Conservation (phyloP, 306 rosid genomes). For the Hippophae rhamnoides region DNA sequence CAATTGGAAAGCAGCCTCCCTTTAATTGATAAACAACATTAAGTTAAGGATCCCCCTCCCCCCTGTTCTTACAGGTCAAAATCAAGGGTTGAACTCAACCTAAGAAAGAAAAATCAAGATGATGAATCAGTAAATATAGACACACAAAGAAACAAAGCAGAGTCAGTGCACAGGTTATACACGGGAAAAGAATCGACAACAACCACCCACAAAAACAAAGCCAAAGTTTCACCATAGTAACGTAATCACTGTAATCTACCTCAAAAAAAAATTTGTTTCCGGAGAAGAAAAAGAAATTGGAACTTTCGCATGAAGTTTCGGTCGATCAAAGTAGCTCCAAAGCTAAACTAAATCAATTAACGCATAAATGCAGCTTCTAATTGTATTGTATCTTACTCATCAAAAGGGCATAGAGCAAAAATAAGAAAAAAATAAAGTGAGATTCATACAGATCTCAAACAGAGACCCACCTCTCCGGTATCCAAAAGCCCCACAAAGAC, state of each 20-base stretch:
- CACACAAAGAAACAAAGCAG: no score
- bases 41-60: no score
- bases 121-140: no score
- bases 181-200: background rate
- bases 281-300: conserved; percentile 4
- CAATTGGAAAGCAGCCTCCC: no score
- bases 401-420: conserved; percentile 19
- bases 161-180: no score
- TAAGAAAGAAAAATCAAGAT: no score
- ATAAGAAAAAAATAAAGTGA: conserved; percentile 26
- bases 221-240: conserved; percentile 3
- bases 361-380: conserved; percentile 17
- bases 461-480: conserved; percentile 26
- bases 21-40: no score
- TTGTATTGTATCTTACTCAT: conserved; percentile 2
- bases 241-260: conserved; percentile 13
- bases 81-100: no score
- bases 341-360: conserved; percentile 6
- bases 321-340: conserved; percentile 16
- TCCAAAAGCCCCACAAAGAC: conserved; percentile 25
- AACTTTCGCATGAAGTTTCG: conserved; percentile 6
- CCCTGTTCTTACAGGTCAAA: no score
- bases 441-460: conserved; percentile 33
- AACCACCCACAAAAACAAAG: background rate
- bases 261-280: conserved; percentile 20